Evolutionary conservation across 2,329 filamentous ascomycete genomes (phyloP), one percentile per base, ranked within the genome.

Genomic region (Penicillium sp.): DNA sequence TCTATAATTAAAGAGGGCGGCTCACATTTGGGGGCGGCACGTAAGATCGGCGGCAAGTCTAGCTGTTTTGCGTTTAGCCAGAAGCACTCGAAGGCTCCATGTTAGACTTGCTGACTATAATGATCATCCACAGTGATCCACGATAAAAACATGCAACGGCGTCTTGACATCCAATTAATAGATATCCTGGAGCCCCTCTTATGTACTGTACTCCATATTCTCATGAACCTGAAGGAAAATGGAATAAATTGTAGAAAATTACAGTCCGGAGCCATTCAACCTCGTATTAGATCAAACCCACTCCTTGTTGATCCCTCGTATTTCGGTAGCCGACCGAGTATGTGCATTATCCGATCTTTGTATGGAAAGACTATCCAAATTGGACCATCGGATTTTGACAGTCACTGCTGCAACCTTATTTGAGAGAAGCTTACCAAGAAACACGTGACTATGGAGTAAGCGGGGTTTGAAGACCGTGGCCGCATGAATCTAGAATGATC

Each of bases 391-490:
- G 13, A 33, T 33, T 5, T 33, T 33, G 31, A 33, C 29, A 31
- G 29, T 14, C 14, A n/a, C 9, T 39, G 35, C 35, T 19, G 35
- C 39, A 41, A 22, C 39, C 19, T 41, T 41, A 22, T 21, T 13
- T 41, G 5, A 13, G 19, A 11, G 19, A 21, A 21, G 19, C 19
- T 41, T 41, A 41, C 11, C 39, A 19, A 19, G 19, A 41, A 22
- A 21, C 56, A 59, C 56, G 56, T 61, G 56, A 61, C 47, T 54
- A 44, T 27, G 56, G 59, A 61, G 53, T 48, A 55, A 55, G 58
- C 51, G 59, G 55, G 26, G 35, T 44, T 48, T 22, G 37, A 22
- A 44, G 35, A 13, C 39, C 19, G 49, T 50, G 27, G 48, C 47
- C 47, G 24, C 29, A 26, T 10, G 16, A 27, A n/a, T 39, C 24